Evolutionary conservation across 192 early-diverging fungal species (phyloP), one percentile per base, ranked within the genome.

Genomic region (Physocladia obscura): DNA sequence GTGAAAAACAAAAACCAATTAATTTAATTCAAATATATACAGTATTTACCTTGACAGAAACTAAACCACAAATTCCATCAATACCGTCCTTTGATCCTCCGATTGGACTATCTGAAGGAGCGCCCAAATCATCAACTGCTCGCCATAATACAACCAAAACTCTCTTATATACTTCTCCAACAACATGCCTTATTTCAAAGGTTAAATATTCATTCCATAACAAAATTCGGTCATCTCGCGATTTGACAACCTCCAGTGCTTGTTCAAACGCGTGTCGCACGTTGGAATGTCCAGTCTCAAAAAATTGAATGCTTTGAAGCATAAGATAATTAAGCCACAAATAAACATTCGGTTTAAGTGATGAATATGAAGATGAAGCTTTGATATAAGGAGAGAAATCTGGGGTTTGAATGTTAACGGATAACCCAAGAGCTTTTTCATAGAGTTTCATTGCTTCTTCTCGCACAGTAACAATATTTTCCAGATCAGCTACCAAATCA

Each of bases 301-400:
- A 19, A 11, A 51, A 52, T 32, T 34, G 15, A n/a, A 37, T 62
- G 40, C 59, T 62, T 48, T 15, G 21, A 27, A 65, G 49, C 1
- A 65, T 32, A 3, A 65, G 26, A 32, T 21, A 65, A 52, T 51
- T 65, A 17, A 65, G 48, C 62, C 62, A 65, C 24, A 65, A 26
- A 65, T 24, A 62, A 26, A 62, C 44, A 29, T 62, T 65, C n/a
- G 29, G n/a, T 34, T 26, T 65, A 3, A 49, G 31, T 27, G n/a
- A 15, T 19, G 52, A 55, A 19, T 22, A 26, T 0, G 13, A 13
- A 15, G 3, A 1, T 24, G 3, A 29, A 15, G 21, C 15, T 6
- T 35, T 5, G 49, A 51, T 2, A 51, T 5, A 1, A 15, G 26
- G 37, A 21, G 36, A 17, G 5, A 47, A 44, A 26, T 49, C 48